These are phyloP conservation scores for Pterulicium gracile DNA, from an alignment of 1,284 basidiomycete genomes.

Conservation along the genomic window DNA sequence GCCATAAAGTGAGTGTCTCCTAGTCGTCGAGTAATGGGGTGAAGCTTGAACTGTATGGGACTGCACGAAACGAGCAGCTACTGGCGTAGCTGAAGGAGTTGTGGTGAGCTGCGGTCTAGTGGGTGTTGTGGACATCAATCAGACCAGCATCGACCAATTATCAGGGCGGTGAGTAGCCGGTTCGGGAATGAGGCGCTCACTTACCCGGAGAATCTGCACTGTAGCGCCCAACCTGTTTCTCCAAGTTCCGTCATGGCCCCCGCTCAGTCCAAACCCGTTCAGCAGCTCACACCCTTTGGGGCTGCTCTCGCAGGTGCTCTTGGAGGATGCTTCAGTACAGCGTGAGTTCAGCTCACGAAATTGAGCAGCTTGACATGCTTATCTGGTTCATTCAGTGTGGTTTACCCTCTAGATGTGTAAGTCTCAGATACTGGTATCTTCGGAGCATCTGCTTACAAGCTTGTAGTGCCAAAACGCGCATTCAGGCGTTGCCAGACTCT, in stretches of 20 bases:
- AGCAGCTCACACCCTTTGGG: conserved; percentile 79
- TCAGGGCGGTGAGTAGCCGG: no score
- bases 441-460: conserved; percentile 6
- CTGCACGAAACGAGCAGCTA: not conserved
- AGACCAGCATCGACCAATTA: no score
- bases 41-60: conserved; percentile 39
- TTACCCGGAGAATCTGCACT: no score
- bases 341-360: conserved; percentile 45
- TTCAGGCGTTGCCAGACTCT: conserved; percentile 61
- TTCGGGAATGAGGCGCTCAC: no score
- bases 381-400: conserved; percentile 42
- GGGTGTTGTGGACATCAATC: not conserved
- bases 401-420: conserved; percentile 94
- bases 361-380: conserved; percentile 1
- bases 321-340: conserved; percentile 87
- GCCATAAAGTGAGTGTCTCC: conserved; percentile 73
- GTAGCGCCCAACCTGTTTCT: no score
- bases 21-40: conserved; percentile 67
- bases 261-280: not conserved
- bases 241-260: not conserved
- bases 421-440: conserved; percentile 20
- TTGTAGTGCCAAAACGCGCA: conserved; percentile 84
- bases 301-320: conserved; percentile 92
- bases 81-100: not conserved
- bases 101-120: not conserved